These are phyloP conservation scores for Geranium incanum DNA, from an alignment of 441 rosid species.

Conservation along the genomic window DNA sequence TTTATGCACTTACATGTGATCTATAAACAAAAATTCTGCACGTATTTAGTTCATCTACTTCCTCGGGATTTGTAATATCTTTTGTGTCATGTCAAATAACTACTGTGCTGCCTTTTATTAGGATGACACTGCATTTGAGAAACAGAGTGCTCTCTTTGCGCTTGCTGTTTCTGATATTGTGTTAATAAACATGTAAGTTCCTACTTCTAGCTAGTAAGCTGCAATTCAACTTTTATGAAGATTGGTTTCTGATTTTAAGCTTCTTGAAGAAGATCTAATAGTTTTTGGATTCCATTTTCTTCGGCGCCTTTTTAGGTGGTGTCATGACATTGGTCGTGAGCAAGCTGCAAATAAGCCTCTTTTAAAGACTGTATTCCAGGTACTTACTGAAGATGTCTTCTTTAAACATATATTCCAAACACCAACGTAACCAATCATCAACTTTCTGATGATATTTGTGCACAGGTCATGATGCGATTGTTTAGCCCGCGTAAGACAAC, in stretches of 20 bases:
- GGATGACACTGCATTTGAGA: constrained; percentile 99
- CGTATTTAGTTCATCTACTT: background rate
- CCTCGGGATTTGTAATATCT: too few species aligned
- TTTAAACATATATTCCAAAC: background rate
- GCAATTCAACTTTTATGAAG: background rate
- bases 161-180: constrained; percentile 98
- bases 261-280: background rate
- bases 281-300: constrained; percentile 1
- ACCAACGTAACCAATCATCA: constrained; percentile 9
- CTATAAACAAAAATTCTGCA: background rate
- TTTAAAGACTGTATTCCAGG: constrained; percentile 97
- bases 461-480: constrained; percentile 98
- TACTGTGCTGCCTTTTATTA: constrained; percentile 20
- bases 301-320: constrained; percentile 57
- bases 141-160: constrained; percentile 99
- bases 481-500: constrained; percentile 99
- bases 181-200: constrained; percentile 89
- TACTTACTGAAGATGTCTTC: constrained; percentile 23
- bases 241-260: background rate
- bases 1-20: background rate
- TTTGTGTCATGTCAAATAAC: background rate
- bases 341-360: constrained; percentile 99
- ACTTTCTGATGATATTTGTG: constrained; percentile 19
- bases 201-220: constrained; percentile 13
- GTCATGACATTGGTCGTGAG: constrained; percentile 97